Base-by-base conservation (phyloP, 2,329 filamentous ascomycete genomes). In the Passalora sequoiae region DNA sequence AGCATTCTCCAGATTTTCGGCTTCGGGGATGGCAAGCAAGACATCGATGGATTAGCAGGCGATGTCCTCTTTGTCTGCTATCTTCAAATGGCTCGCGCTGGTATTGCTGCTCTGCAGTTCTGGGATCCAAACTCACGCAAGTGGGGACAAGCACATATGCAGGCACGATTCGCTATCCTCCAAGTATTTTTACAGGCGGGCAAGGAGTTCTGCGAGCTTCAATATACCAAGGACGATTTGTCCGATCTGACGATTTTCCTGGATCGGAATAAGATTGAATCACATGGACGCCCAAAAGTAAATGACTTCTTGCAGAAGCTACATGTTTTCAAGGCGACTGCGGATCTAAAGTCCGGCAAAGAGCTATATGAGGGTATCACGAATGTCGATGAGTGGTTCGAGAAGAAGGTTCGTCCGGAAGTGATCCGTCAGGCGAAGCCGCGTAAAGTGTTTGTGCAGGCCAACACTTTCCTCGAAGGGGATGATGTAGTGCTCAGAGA, bases 31-130 rank as follows among this genome's bases (percentile, higher is more conserved):
- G 89, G 89, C 15, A 77, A 69, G 13, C 68, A 75, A 39, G 76
- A 94, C 58, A 83, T 94, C 54, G 70, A 85, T 53, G 76, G 78
- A 47, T 79, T 85, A 60, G 88, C 89, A 7, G 89, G 89, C 31
- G 85, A 95, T 60, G 80, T 98, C 5, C 78, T 97, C 6, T 96
- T 91, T 60, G 81, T 83, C 0, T 83, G 85, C 2, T 98, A 97
- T 65, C 77, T 98, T 7, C 81, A 83, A 55, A 97, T 98, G 91
- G 92, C 92, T 10, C 81, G 89, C 27, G 88, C 89, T n/a, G 92
- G 92, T 48, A 74, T 98, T 32, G 79, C 82, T 4, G 85, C 89
- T 1, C 76, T 97, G 16, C 91, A 97, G 22, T 88, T 92, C 74
- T 97, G 89, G 89, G 89, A 96, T 60, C 89, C 89, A 4, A 89